phyloP scores from a whole-genome alignment of 116 monocot genomes.

The Zostera marina region DNA sequence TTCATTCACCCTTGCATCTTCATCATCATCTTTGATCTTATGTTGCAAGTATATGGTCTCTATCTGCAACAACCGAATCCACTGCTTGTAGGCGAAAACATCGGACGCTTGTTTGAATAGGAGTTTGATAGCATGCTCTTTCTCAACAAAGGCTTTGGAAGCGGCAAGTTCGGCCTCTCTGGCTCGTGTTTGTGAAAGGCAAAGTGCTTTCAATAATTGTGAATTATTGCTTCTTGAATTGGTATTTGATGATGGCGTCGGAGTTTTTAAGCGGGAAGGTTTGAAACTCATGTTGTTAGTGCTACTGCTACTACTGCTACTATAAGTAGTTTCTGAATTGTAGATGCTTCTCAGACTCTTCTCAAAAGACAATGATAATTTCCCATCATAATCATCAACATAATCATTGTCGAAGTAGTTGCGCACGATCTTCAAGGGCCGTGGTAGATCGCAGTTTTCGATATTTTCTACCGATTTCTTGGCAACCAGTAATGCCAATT shows the following conservation, averaged over 20 bases:
- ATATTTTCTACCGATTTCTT: conserved; percentile 49
- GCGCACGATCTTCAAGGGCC: conserved; percentile 24
- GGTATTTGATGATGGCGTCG: neutral
- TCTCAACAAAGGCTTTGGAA: conserved; percentile 65
- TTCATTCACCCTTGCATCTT: conserved; percentile 19
- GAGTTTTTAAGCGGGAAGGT: conserved; percentile 1
- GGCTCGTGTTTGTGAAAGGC: conserved; percentile 80
- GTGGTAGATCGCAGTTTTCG: conserved; percentile 90
- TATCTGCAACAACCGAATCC: conserved; percentile 65
- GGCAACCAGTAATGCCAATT: conserved; percentile 70
- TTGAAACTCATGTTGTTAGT: neutral
- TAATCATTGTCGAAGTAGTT: conserved; percentile 19
- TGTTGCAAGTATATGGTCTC: conserved; percentile 69
- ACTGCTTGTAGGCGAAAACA: conserved; percentile 86
- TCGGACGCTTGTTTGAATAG: conserved; percentile 74
- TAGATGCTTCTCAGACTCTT: conserved; percentile 16
- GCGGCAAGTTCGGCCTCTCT: conserved; percentile 80
- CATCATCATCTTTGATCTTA: conserved; percentile 12
- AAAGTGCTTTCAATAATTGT: conserved; percentile 62
- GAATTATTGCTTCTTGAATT: conserved; percentile 26
- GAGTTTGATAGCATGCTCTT: conserved; percentile 71
- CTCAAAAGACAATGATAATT: conserved; percentile 16
- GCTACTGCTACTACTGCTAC: neutral
- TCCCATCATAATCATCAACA: conserved; percentile 14
- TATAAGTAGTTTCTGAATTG: conserved; percentile 1